Percentiles rank a stretch among this genome's conserved stretches.
Conservation (phyloP, 2,329 filamentous ascomycete species). For the Tolypocladium ovalisporum region DNA sequence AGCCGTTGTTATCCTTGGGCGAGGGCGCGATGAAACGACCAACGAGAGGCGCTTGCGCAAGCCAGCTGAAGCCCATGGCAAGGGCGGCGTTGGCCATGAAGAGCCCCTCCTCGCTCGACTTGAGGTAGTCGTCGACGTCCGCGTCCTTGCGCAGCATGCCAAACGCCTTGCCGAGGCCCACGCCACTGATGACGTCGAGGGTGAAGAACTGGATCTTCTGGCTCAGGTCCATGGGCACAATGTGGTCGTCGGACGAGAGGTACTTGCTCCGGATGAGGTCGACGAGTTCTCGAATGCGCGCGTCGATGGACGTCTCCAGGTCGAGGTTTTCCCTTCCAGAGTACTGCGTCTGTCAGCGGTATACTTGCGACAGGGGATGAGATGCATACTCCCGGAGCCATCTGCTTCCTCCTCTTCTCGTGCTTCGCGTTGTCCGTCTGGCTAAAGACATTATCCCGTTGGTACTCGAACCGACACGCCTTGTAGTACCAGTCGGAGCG, state of each 20-base stretch:
- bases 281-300: conserved; percentile 32
- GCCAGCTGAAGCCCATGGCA: conserved; percentile 15
- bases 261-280: conserved; percentile 33
- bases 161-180: conserved; percentile 39
- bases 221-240: conserved; percentile 32
- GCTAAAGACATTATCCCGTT: conserved; percentile 41
- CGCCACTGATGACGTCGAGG: conserved; percentile 39
- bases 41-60: conserved; percentile 16
- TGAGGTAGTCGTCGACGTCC: conserved; percentile 30
- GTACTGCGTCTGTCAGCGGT: conserved; percentile 25
- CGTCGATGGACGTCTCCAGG: conserved; percentile 38
- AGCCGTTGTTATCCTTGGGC: conserved; percentile 17
- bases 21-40: conserved; percentile 16
- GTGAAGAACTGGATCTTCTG: conserved; percentile 38
- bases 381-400: conserved; percentile 35
- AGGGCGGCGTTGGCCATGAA: conserved; percentile 13
- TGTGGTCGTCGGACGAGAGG: conserved; percentile 16
- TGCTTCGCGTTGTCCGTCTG: conserved; percentile 38
- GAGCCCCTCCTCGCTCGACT: conserved; percentile 22
- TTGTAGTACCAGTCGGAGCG: conserved; percentile 32
- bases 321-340: conserved; percentile 42
- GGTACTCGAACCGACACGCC: conserved; percentile 34
- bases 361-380: not conserved
- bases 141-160: conserved; percentile 33
- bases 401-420: conserved; percentile 31